phyloP scores from a whole-genome alignment of 106 monocot species.

The Apostasia shenzhenica region DNA sequence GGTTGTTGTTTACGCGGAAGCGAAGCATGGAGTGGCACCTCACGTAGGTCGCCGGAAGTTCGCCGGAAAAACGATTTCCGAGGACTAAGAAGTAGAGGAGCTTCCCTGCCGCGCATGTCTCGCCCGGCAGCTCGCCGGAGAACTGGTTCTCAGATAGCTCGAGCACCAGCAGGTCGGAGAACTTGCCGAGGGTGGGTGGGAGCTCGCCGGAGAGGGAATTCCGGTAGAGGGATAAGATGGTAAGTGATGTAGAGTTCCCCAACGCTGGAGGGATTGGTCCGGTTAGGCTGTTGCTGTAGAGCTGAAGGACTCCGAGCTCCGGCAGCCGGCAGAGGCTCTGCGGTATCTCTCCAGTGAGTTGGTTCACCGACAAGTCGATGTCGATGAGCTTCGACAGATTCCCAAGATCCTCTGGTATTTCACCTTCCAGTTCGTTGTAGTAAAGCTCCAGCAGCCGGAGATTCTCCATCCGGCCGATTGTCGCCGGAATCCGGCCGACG shows the following conservation, averaged over 20 bases:
- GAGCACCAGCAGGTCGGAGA: constrained; percentile 52
- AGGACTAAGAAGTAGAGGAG: constrained; percentile 65
- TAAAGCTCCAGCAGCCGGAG: constrained; percentile 72
- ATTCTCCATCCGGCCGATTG: constrained; percentile 58
- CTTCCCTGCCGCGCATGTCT: constrained; percentile 48
- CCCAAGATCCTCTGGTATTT: constrained; percentile 71
- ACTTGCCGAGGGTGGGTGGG: constrained; percentile 50
- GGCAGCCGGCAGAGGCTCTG: constrained; percentile 43
- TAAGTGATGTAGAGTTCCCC: constrained; percentile 65
- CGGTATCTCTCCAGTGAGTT: constrained; percentile 67
- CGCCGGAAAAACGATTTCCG: constrained; percentile 53
- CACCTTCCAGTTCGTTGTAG: constrained; percentile 65
- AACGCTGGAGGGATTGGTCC: constrained; percentile 56
- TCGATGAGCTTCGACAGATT: constrained; percentile 63
- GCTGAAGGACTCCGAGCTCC: constrained; percentile 50
- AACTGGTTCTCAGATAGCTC: constrained; percentile 86
- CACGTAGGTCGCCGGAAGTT: constrained; percentile 49
- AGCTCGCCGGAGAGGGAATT: constrained; percentile 66
- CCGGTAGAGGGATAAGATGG: constrained; percentile 62
- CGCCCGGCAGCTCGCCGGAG: constrained; percentile 48
- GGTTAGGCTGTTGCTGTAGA: constrained; percentile 73
- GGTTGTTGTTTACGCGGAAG: constrained; percentile 71
- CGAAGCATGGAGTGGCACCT: constrained; percentile 57
- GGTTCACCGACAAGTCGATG: constrained; percentile 79
- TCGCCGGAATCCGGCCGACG: constrained; percentile 58